A percentile compares a stretch with the other conserved stretches of the same genome.
Evolutionary conservation across 164 flowering plant species (phyloP).

Genomic region (Echeveria elegans): DNA sequence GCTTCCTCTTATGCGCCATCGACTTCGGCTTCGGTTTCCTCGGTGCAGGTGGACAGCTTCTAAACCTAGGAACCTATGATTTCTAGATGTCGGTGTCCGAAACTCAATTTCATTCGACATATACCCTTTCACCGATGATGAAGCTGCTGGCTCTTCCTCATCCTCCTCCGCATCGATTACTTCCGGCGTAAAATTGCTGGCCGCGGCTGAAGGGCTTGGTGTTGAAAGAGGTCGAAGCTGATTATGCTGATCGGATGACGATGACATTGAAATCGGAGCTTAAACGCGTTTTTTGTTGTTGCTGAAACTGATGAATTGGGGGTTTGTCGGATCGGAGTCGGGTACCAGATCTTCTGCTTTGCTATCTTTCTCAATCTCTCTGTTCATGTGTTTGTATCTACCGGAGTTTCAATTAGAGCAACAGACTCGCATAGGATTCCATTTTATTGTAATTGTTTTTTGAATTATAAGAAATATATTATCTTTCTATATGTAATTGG

Average conservation of each 20-base stretch:
- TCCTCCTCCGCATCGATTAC: neutral
- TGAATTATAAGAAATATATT: too few species aligned
- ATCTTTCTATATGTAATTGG: too few species aligned
- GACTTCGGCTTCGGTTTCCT: conserved; percentile 6
- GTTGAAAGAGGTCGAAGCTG: neutral
- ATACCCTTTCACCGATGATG: neutral
- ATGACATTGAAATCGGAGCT: neutral
- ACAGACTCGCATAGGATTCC: neutral
- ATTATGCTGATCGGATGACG: too few species aligned
- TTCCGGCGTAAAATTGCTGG: neutral
- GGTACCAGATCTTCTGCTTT: neutral
- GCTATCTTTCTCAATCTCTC: neutral
- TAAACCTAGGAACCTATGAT: conserved; percentile 7
- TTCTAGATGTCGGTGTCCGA: conserved; percentile 8
- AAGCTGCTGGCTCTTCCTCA: neutral
- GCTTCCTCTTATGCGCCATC: conserved; percentile 5
- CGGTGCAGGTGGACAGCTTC: conserved; percentile 13
- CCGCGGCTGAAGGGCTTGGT: neutral
- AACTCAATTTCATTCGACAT: neutral
- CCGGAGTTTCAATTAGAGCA: neutral
- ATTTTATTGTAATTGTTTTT: neutral
- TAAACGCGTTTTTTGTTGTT: neutral
- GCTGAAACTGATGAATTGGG: neutral
- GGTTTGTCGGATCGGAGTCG: conserved; percentile 3
- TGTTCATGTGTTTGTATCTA: neutral